Percentiles rank a stretch among this genome's conserved stretches.
Evolutionary conservation across 805 yeast genomes (phyloP).

Genomic region (Limtongozyma cylindracea): DNA sequence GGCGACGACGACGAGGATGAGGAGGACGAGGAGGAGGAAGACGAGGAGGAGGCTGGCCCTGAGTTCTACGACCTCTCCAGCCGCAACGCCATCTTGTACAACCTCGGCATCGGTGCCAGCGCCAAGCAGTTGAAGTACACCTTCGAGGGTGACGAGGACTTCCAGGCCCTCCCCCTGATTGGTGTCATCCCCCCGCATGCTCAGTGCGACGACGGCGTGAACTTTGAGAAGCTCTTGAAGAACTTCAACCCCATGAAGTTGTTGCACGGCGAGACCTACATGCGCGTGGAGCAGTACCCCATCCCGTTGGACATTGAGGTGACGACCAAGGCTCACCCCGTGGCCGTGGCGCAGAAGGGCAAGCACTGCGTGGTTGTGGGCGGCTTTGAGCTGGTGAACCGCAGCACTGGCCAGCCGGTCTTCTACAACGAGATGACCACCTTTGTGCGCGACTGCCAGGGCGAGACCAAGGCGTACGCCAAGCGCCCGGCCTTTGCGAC

Average conservation of each 20-base stretch:
- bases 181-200: constrained; percentile 62
- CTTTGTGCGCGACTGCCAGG: constrained; percentile 58
- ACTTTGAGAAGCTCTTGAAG: constrained; percentile 36
- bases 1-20: constrained; percentile 12
- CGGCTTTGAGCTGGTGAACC: constrained; percentile 47
- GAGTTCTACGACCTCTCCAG: constrained; percentile 16
- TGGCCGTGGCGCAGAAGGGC: constrained; percentile 65
- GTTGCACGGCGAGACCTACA: constrained; percentile 88
- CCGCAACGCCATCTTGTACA: constrained; percentile 60
- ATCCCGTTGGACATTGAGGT: constrained; percentile 48
- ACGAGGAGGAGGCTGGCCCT: constrained; percentile 12
- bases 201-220: no score
- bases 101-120: constrained; percentile 72
- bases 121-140: constrained; percentile 53
- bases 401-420: constrained; percentile 35
- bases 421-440: constrained; percentile 68
- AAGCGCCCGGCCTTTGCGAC: constrained; percentile 35
- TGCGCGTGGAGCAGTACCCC: constrained; percentile 52
- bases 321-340: constrained; percentile 34
- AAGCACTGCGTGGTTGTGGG: constrained; percentile 61
- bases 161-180: constrained; percentile 72
- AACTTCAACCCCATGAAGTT: constrained; percentile 76
- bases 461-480: constrained; percentile 18
- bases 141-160: constrained; percentile 53
- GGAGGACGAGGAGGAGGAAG: constrained; percentile 10